phyloP scores from a whole-genome alignment of 192 early-diverging fungal genomes.

The Coemansia sp. region DNA sequence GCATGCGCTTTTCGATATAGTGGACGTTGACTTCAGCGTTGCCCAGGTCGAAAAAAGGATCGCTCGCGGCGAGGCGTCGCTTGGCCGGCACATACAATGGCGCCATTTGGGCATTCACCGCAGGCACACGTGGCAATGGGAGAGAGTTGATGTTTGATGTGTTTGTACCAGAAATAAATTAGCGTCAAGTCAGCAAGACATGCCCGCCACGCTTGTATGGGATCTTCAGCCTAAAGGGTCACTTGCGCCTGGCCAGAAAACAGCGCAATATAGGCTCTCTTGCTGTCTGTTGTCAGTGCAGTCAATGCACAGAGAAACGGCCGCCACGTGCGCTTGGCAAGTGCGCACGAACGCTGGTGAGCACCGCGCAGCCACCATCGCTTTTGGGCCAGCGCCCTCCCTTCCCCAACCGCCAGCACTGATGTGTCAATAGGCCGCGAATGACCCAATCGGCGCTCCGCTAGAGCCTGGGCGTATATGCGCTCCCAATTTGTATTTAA shows the following conservation, averaged over 20 bases:
- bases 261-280: too few relatives aligned
- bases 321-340: background rate
- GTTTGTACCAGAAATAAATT: background rate
- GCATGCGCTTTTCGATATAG: conserved; percentile 19
- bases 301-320: background rate
- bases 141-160: background rate
- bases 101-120: conserved; percentile 13
- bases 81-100: conserved; percentile 44
- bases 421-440: conserved; percentile 2
- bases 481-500: background rate
- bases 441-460: conserved; percentile 8
- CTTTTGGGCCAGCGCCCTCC: background rate
- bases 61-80: conserved; percentile 30
- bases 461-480: background rate
- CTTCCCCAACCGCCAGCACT: background rate
- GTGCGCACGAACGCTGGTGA: background rate
- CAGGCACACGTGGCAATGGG: background rate
- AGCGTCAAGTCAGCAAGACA: background rate
- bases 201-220: conserved; percentile 16
- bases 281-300: too few relatives aligned
- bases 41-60: conserved; percentile 45
- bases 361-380: background rate
- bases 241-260: too few relatives aligned
- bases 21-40: conserved; percentile 30
- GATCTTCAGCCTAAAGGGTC: conserved; percentile 1